phyloP scores from a whole-genome alignment of 495 filamentous ascomycete genomes.

The Immersiella caudata region DNA sequence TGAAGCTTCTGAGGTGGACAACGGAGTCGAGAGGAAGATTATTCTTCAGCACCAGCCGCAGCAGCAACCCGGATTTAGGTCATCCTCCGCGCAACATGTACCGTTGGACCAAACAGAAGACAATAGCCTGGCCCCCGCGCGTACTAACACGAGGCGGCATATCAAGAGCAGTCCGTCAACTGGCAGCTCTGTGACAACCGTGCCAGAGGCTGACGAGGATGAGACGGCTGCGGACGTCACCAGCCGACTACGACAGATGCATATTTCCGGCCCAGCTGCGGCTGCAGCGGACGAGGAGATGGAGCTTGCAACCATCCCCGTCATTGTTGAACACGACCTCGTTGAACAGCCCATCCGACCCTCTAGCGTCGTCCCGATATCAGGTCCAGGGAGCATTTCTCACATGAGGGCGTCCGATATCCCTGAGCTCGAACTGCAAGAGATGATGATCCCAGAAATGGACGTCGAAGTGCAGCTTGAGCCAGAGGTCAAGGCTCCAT shows the following conservation, averaged over 20 bases:
- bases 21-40: constrained; percentile 35
- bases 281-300: constrained; percentile 45
- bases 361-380: constrained; percentile 31
- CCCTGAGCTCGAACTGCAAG: constrained; percentile 4
- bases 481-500: background rate
- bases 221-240: constrained; percentile 43
- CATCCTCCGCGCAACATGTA: background rate
- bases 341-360: constrained; percentile 32
- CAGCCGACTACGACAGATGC: constrained; percentile 43
- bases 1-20: constrained; percentile 37
- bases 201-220: constrained; percentile 73
- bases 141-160: constrained; percentile 72
- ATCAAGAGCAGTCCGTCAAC: constrained; percentile 72
- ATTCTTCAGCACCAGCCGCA: constrained; percentile 30
- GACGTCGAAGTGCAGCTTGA: constrained; percentile 5
- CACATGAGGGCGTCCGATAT: background rate
- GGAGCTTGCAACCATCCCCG: constrained; percentile 45
- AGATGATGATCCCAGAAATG: background rate
- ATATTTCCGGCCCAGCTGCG: constrained; percentile 40
- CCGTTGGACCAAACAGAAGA: constrained; percentile 38
- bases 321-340: constrained; percentile 46
- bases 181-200: constrained; percentile 72
- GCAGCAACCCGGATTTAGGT: constrained; percentile 14
- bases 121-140: constrained; percentile 44
- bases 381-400: constrained; percentile 15